These are phyloP conservation scores for Strigomonas galati DNA, from an alignment of 208 protist genomes.

Conservation along the genomic window DNA sequence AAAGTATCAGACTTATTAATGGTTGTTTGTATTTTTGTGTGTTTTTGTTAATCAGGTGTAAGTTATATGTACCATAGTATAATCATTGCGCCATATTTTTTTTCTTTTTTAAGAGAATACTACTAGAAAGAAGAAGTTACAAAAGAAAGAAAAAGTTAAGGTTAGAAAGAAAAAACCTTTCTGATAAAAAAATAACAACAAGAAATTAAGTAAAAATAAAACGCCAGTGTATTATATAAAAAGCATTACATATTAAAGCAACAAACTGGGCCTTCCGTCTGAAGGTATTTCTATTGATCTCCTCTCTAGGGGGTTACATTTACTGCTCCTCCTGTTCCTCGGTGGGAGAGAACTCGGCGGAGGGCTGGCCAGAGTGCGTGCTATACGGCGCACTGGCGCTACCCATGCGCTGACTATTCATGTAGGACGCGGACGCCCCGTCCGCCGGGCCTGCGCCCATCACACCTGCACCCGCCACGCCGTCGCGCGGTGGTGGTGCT, in stretches of 20 bases:
- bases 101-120: background rate
- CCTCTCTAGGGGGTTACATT: too few species aligned
- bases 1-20: too few species aligned
- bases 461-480: conserved; percentile 18
- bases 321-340: conserved; percentile 56
- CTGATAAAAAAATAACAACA: background rate
- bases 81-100: background rate
- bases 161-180: background rate
- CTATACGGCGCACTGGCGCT: conserved; percentile 15
- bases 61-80: conserved; percentile 7
- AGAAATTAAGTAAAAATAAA: background rate
- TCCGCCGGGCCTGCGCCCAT: background rate
- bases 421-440: conserved; percentile 9
- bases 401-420: conserved; percentile 16
- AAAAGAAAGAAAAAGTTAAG: background rate
- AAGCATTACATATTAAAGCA: too few species aligned
- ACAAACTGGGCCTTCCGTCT: too few species aligned
- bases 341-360: conserved; percentile 46
- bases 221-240: too few species aligned
- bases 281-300: too few species aligned
- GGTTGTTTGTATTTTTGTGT: conserved; percentile 1
- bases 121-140: background rate
- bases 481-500: conserved; percentile 10
- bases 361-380: conserved; percentile 4
- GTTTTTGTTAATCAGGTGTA: background rate